A percentile compares a stretch with the other conserved stretches of the same genome.
These are phyloP conservation scores for Acorus calamus DNA, from an alignment of 106 monocot species.

Conservation along the genomic window DNA sequence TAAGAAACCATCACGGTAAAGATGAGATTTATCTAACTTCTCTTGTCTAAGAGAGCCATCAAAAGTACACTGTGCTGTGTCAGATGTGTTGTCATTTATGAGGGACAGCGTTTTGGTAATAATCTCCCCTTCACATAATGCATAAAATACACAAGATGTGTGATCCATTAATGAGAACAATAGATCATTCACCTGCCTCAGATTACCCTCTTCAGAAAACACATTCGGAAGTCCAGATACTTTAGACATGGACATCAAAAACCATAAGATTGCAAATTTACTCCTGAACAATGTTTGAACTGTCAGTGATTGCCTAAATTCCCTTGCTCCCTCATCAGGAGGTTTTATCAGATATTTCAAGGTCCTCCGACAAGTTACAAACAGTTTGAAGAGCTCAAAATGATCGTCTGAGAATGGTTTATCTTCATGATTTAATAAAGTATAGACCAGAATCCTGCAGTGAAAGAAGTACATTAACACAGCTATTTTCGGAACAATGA, in stretches of 20 bases:
- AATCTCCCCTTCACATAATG: conserved; percentile 24
- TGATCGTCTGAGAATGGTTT: conserved; percentile 17
- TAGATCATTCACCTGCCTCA: conserved; percentile 20
- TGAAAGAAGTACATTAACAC: neutral
- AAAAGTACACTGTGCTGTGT: conserved; percentile 2
- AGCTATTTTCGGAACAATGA: neutral
- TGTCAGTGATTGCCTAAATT: conserved; percentile 7
- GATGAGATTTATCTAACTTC: conserved; percentile 2
- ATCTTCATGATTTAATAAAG: conserved; percentile 15
- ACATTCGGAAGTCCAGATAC: conserved; percentile 25
- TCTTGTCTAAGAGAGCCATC: conserved; percentile 4
- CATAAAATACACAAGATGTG: conserved; percentile 48
- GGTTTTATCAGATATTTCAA: conserved; percentile 46
- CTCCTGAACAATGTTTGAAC: conserved; percentile 13
- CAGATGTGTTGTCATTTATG: conserved; percentile 9
- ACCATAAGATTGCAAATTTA: conserved; percentile 47
- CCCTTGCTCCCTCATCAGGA: conserved; percentile 14
- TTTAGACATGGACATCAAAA: conserved; percentile 47
- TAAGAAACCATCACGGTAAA: conserved; percentile 1
- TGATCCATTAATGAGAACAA: conserved; percentile 56
- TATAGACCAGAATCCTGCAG: conserved; percentile 47
- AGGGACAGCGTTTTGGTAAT: conserved; percentile 6
- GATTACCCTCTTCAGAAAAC: conserved; percentile 12
- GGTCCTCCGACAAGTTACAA: conserved; percentile 67
- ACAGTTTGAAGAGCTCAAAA: conserved; percentile 43